Evolutionary conservation across 2,329 filamentous ascomycete species (phyloP).

Genomic region (Trichoderma oligosporum): DNA sequence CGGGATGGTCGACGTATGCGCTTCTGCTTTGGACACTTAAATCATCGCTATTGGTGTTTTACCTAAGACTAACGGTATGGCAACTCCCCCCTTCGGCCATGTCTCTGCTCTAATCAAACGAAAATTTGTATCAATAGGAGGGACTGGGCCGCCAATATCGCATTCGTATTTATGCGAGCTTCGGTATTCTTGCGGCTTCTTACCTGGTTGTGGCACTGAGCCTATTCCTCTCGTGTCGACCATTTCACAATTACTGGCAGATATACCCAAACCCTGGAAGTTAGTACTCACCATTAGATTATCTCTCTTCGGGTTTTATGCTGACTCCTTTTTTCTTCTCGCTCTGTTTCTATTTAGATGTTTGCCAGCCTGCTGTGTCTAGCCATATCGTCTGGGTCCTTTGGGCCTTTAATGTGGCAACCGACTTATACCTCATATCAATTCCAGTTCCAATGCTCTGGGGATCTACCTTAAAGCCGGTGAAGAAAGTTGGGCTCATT

Average conservation of each 20-base stretch:
- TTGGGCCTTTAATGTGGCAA: constrained; percentile 50
- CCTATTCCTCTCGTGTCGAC: constrained; percentile 50
- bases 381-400: constrained; percentile 50
- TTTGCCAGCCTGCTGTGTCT: constrained; percentile 49
- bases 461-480: constrained; percentile 34
- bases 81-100: background rate
- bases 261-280: constrained; percentile 55
- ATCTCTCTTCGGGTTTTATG: background rate
- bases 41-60: constrained; percentile 54
- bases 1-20: constrained; percentile 54
- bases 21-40: constrained; percentile 54
- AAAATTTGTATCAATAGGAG: background rate
- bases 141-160: constrained; percentile 31
- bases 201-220: constrained; percentile 48
- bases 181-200: constrained; percentile 44
- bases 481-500: constrained; percentile 39
- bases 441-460: constrained; percentile 54
- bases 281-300: constrained; percentile 30
- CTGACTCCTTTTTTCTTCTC: too few species aligned
- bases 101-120: too few species aligned
- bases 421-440: constrained; percentile 56
- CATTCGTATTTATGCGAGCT: constrained; percentile 48
- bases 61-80: constrained; percentile 46
- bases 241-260: constrained; percentile 55
- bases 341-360: constrained; percentile 34